Evolutionary conservation across 163 green algal species (phyloP).

Genomic region (Chlorella variabilis): DNA sequence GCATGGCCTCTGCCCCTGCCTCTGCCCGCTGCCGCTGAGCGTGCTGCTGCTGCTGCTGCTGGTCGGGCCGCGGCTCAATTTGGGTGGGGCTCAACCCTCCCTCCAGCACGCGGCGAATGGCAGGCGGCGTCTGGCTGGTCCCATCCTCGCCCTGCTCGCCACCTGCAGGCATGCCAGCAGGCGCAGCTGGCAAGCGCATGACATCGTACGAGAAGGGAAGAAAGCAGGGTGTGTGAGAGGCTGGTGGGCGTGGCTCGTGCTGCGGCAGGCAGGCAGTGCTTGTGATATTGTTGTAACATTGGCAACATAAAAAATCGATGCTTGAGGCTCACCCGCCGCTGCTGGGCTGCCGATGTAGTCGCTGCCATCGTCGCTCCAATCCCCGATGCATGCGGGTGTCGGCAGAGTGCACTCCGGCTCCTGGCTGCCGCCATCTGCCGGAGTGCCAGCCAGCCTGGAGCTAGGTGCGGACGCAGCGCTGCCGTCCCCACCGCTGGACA

Average conservation of each 20-base stretch:
- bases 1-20: too few species aligned
- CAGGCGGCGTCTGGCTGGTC: neutral
- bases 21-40: neutral
- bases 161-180: too few species aligned
- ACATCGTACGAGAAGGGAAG: neutral
- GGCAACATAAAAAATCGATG: too few species aligned
- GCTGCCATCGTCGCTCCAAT: conserved; percentile 21
- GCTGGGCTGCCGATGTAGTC: neutral
- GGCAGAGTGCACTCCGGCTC: conserved; percentile 9
- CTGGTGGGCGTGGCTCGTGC: too few species aligned
- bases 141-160: neutral
- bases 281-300: too few species aligned
- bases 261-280: too few species aligned
- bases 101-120: neutral
- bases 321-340: too few species aligned
- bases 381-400: conserved; percentile 18
- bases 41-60: conserved; percentile 5
- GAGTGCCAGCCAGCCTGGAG: neutral
- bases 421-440: conserved; percentile 7
- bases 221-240: too few species aligned
- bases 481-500: neutral
- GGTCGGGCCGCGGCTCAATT: neutral
- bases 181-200: too few species aligned
- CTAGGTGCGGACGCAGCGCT: neutral
- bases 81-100: neutral